phyloP scores from a whole-genome alignment of 306 rosid species.

The Trichosanthes truncata region DNA sequence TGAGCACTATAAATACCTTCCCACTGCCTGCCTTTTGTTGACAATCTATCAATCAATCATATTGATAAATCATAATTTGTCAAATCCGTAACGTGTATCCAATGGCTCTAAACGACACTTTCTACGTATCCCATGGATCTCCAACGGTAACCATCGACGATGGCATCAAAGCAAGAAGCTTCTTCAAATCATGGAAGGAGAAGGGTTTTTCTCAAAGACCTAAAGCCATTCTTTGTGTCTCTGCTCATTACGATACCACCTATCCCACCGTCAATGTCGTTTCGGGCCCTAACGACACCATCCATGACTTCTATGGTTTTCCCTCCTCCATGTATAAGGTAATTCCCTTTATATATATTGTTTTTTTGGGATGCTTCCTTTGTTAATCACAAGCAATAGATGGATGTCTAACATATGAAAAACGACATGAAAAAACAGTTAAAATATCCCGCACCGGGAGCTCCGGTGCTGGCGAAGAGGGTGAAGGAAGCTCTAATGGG shows the following conservation, averaged over 20 bases:
- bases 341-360: not conserved
- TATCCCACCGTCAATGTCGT: conserved; percentile 46
- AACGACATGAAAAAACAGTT: conserved; percentile 17
- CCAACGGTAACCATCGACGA: conserved; percentile 56
- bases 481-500: conserved; percentile 48
- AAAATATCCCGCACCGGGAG: conserved; percentile 79
- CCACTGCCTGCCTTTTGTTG: no score
- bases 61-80: no score
- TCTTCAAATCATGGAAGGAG: conserved; percentile 50
- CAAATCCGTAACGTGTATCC: no score
- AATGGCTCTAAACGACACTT: not conserved
- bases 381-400: no score
- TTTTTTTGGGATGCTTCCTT: no score
- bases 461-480: conserved; percentile 50
- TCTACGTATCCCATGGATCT: conserved; percentile 63
- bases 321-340: conserved; percentile 68
- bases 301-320: conserved; percentile 70
- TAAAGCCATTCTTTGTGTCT: conserved; percentile 39
- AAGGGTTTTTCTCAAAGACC: conserved; percentile 21
- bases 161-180: conserved; percentile 30
- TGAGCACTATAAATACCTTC: no score
- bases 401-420: no score
- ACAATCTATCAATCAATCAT: no score
- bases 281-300: conserved; percentile 34
- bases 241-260: conserved; percentile 66